Base-by-base conservation (phyloP, 768 basidiomycete genomes). In the Trametes sanguinea region DNA sequence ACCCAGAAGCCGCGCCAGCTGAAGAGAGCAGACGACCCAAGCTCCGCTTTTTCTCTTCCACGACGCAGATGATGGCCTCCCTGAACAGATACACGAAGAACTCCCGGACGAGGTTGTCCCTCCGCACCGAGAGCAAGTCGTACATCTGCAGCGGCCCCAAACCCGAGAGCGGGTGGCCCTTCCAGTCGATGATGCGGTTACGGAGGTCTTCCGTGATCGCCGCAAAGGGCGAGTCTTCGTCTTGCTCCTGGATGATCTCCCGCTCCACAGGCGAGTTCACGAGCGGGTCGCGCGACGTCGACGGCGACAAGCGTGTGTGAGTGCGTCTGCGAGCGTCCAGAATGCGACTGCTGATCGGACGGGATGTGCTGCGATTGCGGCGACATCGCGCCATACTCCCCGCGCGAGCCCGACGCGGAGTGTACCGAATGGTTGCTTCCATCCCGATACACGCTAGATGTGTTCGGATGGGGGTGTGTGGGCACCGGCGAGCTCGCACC, bases 21-120 rank as follows among this genome's bases (percentile, higher is more conserved):
- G 78, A 82, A 33, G 88, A 87, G 4, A 94, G 80, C 48, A 94
- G 80, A 30, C 89, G 84, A 7, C 89, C 86, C 2, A 95, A 76
- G 0, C 88, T 86, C 29, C 90, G 86, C 69, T 94, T 95, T 79
- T 88, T 93, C 76, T 99, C 96, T 74, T 98, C 95, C 17, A 91
- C 72, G n/a, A 98, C 94, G 73, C 97, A 99, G 62, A 99, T 94
- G 66, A 99, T 92, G 9, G 97, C 97, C 74, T 98, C 94, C 70
- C 89, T 90, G 85, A 98, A 99, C 30, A 99, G 84, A 77, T 98
- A 98, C 62, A 97, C 94, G 71, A 88, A 92, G 75, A 98, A 98
- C 73, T 97, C 95, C 57, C 95, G 86, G 17, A 95, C 89, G 62
- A 94, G 89, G 9, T 88, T 78, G 66, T 96, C 96, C 51, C 95